Evolutionary conservation across 2,329 filamentous ascomycete species (phyloP).

Genomic region (Lachnellula subtilissima): DNA sequence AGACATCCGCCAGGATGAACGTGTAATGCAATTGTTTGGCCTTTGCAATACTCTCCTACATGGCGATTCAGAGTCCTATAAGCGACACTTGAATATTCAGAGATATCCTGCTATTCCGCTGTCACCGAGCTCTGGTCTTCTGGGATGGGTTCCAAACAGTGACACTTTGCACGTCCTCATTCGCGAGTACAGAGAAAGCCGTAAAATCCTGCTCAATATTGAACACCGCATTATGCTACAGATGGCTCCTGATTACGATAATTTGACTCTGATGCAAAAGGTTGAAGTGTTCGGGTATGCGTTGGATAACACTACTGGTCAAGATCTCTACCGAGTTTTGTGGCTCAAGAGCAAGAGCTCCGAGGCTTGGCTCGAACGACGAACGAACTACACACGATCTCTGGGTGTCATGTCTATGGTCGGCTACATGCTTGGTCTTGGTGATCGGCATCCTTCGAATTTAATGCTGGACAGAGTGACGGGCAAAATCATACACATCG

Average conservation of each 20-base stretch:
- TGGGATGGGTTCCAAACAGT: constrained; percentile 96
- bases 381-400: constrained; percentile 98
- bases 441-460: constrained; percentile 96
- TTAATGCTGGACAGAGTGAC: constrained; percentile 94
- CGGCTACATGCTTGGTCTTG: constrained; percentile 96
- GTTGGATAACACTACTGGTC: constrained; percentile 96
- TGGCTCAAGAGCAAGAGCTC: constrained; percentile 99
- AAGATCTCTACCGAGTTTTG: constrained; percentile 94
- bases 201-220: constrained; percentile 97
- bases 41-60: constrained; percentile 92
- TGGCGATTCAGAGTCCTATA: constrained; percentile 93
- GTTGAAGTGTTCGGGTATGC: constrained; percentile 99
- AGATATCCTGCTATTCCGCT: constrained; percentile 94
- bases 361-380: constrained; percentile 92
- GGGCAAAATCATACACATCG: constrained; percentile 96
- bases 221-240: constrained; percentile 99
- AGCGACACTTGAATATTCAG: constrained; percentile 94
- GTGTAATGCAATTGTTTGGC: constrained; percentile 98
- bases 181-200: constrained; percentile 91
- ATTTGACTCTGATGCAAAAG: constrained; percentile 98
- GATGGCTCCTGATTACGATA: constrained; percentile 99
- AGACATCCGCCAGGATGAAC: constrained; percentile 96
- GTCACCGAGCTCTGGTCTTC: constrained; percentile 89
- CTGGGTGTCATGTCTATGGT: constrained; percentile 99
- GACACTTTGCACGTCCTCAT: constrained; percentile 97